A percentile compares a stretch with the other conserved stretches of the same genome.
Evolutionary conservation across 768 basidiomycete genomes (phyloP).

Genomic region (Tricholomella constricta): DNA sequence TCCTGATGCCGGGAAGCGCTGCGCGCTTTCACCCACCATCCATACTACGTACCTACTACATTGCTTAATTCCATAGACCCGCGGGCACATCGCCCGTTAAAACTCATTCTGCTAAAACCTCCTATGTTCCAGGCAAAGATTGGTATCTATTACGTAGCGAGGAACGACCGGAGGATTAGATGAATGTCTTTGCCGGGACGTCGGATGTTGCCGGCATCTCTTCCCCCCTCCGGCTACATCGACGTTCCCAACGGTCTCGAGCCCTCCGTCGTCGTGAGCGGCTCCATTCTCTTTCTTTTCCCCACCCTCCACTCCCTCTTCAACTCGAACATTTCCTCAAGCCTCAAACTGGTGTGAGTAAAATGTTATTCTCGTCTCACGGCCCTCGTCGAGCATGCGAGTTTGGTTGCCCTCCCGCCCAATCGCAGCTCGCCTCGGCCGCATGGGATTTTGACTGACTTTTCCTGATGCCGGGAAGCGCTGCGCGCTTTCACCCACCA

Average conservation of each 20-base stretch:
- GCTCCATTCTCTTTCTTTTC: not conserved
- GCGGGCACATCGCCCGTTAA: too few species aligned
- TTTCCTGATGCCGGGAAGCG: not conserved
- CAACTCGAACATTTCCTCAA: too few species aligned
- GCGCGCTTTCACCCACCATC: not conserved
- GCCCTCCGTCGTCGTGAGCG: not conserved
- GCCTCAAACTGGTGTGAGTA: too few species aligned
- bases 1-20: not conserved
- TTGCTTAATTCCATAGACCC: not conserved
- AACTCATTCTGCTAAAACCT: not conserved
- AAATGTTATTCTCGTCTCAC: too few species aligned
- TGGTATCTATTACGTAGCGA: constrained; percentile 1
- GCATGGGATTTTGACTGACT: not conserved
- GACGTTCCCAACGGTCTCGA: too few species aligned
- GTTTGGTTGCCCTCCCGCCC: too few species aligned
- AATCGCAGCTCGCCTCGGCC: not conserved
- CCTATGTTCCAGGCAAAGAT: not conserved
- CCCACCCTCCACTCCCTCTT: too few species aligned
- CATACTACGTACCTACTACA: not conserved
- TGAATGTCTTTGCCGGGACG: not conserved
- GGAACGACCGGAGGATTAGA: constrained; percentile 5
- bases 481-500: not conserved
- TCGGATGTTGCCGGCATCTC: too few species aligned
- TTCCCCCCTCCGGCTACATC: too few species aligned
- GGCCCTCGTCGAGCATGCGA: too few species aligned